Evolutionary conservation across 345 rosid genomes (phyloP), one percentile per base, ranked within the genome.

Genomic region (Mallotus nudiflorus): DNA sequence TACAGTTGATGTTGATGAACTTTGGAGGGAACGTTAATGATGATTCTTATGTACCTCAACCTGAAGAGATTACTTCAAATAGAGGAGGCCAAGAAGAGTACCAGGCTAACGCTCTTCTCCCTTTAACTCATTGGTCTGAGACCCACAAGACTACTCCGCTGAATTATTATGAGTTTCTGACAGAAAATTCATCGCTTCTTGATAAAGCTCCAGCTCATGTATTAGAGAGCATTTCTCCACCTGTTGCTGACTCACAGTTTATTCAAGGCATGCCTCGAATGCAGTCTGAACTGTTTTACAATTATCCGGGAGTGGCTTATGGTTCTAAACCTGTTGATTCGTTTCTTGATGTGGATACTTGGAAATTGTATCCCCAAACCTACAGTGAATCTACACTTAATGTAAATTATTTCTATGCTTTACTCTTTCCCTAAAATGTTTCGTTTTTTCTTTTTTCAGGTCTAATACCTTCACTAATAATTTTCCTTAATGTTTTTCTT

Each of bases 141-240:
- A 27, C 62, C 69, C 73, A 68, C n/a, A n/a, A n/a, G 44, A 63
- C 48, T 69, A 31, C 72, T n/a, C 76, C 80, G 33, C 66, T 12
- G 29, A 70, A 63, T 56, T 82, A 75, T 62, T 77, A 77, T 67
- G 82, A 84, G 27, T 77, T 77, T 70, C 69, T 82, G 9, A 65
- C 66, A 6, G 82, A 75, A 35, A 77, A 68, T 57, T 71, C 66
- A 42, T 24, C 66, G 0, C 45, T 60, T n/a, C 0, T 19, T 60
- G 46, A 19, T 1, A 61, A 61, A 39, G 10, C 88, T 20, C 19
- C 76, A 22, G 64, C 77, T 22, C 71, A 72, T 56, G 68, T 64
- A 28, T 65, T 72, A 18, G 62, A 79, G 64, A 62, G 53, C 65
- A 62, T 79, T 63, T 65, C 78, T 77, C 63, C 57, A 9, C 71